Evolutionary conservation across 768 basidiomycete species (phyloP).

Genomic region (Dacryopinax primogenitus): DNA sequence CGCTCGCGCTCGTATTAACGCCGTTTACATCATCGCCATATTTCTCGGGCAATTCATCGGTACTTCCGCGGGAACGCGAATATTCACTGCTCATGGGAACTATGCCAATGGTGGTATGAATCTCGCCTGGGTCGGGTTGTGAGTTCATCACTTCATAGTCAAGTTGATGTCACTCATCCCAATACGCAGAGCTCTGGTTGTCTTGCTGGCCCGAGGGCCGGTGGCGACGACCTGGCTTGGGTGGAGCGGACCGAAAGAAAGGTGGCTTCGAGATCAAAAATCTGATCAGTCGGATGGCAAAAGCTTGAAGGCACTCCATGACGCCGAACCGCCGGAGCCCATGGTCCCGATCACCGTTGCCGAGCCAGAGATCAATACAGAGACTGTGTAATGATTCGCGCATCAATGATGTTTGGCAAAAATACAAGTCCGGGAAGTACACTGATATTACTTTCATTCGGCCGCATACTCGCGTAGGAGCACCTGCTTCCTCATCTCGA

Average conservation of each 20-base stretch:
- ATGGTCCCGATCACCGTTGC: not conserved
- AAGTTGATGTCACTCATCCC: not conserved
- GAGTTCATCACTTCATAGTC: not conserved
- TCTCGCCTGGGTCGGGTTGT: not conserved
- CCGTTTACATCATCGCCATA: slow-evolving; percentile 48
- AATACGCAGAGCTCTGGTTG: not conserved
- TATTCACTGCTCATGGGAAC: slow-evolving; percentile 33
- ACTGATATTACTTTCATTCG: slow-evolving; percentile 20
- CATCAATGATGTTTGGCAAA: not conserved
- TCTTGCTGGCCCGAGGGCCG: not conserved
- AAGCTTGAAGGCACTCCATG: not conserved
- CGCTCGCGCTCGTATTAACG: slow-evolving; percentile 62
- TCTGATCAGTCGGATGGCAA: not conserved
- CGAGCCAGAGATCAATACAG: not conserved
- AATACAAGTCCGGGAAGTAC: not conserved
- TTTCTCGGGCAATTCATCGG: slow-evolving; percentile 78
- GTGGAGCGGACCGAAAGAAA: not conserved
- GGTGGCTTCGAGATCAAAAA: not conserved
- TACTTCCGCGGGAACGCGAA: slow-evolving; percentile 56
- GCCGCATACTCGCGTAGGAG: slow-evolving; percentile 69
- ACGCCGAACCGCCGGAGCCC: not conserved
- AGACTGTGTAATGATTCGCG: not conserved
- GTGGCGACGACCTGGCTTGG: not conserved
- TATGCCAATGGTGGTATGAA: slow-evolving; percentile 5
- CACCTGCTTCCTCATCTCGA: slow-evolving; percentile 66